Evolutionary conservation across 2,329 filamentous ascomycete genomes (phyloP).

Genomic region (Fusarium nurragi): DNA sequence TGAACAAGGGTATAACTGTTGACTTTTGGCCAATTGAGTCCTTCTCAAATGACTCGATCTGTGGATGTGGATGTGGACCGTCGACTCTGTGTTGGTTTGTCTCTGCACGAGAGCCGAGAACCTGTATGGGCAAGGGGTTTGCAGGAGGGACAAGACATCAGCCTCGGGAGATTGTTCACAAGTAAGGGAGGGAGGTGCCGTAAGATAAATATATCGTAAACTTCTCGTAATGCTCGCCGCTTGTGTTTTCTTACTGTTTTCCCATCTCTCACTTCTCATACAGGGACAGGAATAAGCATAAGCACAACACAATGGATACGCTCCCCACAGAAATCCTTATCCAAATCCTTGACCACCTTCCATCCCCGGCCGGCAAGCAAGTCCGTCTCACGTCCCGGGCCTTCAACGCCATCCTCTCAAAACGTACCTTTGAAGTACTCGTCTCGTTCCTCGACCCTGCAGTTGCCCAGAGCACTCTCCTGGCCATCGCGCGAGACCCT

Average conservation of each 20-base stretch:
- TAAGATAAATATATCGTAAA: constrained; percentile 1
- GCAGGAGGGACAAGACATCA: constrained; percentile 20
- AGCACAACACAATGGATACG: constrained; percentile 42
- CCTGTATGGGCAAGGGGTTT: constrained; percentile 24
- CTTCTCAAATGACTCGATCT: constrained; percentile 4
- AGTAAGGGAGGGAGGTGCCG: constrained; percentile 12
- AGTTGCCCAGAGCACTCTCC: constrained; percentile 39
- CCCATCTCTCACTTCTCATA: not conserved
- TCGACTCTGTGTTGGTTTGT: constrained; percentile 8
- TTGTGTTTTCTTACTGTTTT: not conserved
- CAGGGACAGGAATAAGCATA: not conserved
- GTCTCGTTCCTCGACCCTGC: constrained; percentile 45
- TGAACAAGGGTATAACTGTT: not conserved
- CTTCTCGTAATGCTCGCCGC: not conserved
- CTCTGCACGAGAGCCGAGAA: constrained; percentile 33
- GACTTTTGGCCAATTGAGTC: constrained; percentile 19
- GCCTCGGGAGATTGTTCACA: not conserved
- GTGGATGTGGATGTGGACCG: constrained; percentile 2
- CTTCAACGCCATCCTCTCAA: constrained; percentile 47
- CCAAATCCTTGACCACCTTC: constrained; percentile 44
- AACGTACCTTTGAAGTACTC: constrained; percentile 43
- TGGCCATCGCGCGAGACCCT: constrained; percentile 37
- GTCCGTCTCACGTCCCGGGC: constrained; percentile 47
- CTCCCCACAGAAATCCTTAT: constrained; percentile 47
- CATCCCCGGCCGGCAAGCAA: constrained; percentile 33